Conservation (phyloP, 2,329 filamentous ascomycete species). For the Xylaria polymorpha region DNA sequence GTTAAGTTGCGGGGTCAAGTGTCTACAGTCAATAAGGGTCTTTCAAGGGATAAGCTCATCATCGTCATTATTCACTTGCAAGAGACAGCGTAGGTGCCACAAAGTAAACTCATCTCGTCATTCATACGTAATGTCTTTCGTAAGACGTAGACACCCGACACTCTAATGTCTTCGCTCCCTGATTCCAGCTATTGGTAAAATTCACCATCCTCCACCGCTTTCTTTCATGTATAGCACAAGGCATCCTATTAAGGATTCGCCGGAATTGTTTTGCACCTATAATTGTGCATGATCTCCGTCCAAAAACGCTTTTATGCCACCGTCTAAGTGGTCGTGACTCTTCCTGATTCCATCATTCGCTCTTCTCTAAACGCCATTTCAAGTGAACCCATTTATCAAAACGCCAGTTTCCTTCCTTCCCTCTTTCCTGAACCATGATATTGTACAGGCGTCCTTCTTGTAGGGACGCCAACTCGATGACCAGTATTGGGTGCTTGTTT, state of each 20-base stretch:
- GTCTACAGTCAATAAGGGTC: too few relatives aligned
- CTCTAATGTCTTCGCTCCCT: slow-evolving; percentile 28
- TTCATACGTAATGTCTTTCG: slow-evolving; percentile 49
- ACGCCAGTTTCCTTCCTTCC: slow-evolving; percentile 24
- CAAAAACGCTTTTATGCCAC: slow-evolving; percentile 32
- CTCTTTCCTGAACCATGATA: slow-evolving; percentile 21
- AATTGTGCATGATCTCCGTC: slow-evolving; percentile 39
- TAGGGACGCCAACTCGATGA: slow-evolving; percentile 7
- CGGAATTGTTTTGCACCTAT: slow-evolving; percentile 34
- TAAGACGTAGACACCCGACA: slow-evolving; percentile 45
- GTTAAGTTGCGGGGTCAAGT: background rate
- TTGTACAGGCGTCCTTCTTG: slow-evolving; percentile 30
- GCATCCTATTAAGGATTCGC: slow-evolving; percentile 12
- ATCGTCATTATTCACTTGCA: slow-evolving; percentile 1
- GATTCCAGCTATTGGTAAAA: slow-evolving; percentile 18
- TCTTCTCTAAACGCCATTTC: slow-evolving; percentile 32
- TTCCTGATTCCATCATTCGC: slow-evolving; percentile 21
- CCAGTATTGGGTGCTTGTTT: background rate
- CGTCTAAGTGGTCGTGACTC: slow-evolving; percentile 12
- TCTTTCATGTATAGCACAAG: slow-evolving; percentile 6
- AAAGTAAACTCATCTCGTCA: slow-evolving; percentile 50
- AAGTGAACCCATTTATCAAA: slow-evolving; percentile 24
- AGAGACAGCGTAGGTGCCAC: background rate
- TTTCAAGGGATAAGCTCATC: background rate
- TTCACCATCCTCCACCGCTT: slow-evolving; percentile 10